Evolutionary conservation across 2,329 filamentous ascomycete species (phyloP).

Genomic region (Dothidotthia symphoricarpi): DNA sequence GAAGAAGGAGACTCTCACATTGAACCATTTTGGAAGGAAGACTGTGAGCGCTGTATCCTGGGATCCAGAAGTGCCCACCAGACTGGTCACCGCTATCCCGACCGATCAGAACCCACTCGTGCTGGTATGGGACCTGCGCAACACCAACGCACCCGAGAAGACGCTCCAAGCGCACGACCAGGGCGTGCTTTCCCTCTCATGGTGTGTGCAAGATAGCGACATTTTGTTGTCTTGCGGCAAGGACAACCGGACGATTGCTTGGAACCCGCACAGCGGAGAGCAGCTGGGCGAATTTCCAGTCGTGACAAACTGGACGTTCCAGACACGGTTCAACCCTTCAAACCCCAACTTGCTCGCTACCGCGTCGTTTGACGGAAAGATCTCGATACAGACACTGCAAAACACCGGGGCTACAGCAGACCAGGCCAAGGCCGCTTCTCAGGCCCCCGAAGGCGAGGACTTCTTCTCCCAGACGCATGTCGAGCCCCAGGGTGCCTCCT

Average conservation of each 20-base stretch:
- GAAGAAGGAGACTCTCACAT: constrained; percentile 92
- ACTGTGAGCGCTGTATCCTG: constrained; percentile 93
- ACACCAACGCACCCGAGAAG: constrained; percentile 90
- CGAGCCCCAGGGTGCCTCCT: constrained; percentile 85
- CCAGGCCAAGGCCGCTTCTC: constrained; percentile 56
- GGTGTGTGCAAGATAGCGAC: constrained; percentile 89
- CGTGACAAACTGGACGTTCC: constrained; percentile 99
- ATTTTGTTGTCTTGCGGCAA: constrained; percentile 91
- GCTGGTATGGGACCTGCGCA: constrained; percentile 89
- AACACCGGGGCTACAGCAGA: constrained; percentile 81
- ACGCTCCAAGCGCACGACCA: constrained; percentile 90
- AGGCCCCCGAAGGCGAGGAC: constrained; percentile 81
- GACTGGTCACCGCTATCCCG: constrained; percentile 87
- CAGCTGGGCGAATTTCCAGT: constrained; percentile 89
- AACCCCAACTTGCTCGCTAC: constrained; percentile 92
- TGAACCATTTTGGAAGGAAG: constrained; percentile 87
- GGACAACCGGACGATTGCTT: constrained; percentile 91
- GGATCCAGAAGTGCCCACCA: constrained; percentile 92
- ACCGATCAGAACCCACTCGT: constrained; percentile 87
- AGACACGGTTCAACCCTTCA: constrained; percentile 88
- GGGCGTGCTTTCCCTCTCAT: constrained; percentile 88
- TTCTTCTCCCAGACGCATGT: constrained; percentile 94
- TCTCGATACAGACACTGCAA: constrained; percentile 88
- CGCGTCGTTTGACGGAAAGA: constrained; percentile 95
- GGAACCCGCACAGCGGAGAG: constrained; percentile 92